A percentile compares a stretch with the other conserved stretches of the same genome.
phyloP scores from a whole-genome alignment of 192 early-diverging fungal species.

The Coemansia sp. region DNA sequence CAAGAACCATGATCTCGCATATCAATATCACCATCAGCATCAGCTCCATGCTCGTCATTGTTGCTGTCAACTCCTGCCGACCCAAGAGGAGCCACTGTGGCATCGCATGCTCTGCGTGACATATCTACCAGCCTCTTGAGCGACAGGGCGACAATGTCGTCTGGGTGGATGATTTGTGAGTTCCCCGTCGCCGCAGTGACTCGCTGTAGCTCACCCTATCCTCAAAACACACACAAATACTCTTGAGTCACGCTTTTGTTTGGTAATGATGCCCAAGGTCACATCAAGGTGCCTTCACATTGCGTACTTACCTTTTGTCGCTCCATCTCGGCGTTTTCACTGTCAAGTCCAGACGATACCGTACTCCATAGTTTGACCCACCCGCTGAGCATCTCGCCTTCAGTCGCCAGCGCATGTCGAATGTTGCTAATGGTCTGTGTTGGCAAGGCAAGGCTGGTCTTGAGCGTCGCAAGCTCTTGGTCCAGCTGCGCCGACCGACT shows the following conservation, averaged over 20 bases:
- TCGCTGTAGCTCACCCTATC: constrained; percentile 18
- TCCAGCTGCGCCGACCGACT: constrained; percentile 2
- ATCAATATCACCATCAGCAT: constrained; percentile 5
- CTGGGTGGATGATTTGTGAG: constrained; percentile 26
- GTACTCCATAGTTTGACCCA: constrained; percentile 32
- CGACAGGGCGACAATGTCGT: constrained; percentile 39
- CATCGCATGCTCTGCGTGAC: constrained; percentile 9
- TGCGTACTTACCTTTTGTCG: constrained; percentile 23
- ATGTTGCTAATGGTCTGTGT: constrained; percentile 5
- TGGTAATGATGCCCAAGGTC: not conserved
- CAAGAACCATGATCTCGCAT: constrained; percentile 11
- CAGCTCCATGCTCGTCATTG: not conserved
- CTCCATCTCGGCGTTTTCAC: constrained; percentile 17
- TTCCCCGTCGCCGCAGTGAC: not conserved
- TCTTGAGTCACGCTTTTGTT: not conserved
- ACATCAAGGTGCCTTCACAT: not conserved
- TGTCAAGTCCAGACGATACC: constrained; percentile 18
- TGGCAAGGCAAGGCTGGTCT: not conserved
- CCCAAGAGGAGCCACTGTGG: not conserved
- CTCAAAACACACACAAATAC: not conserved
- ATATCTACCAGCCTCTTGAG: constrained; percentile 32
- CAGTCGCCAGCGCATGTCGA: constrained; percentile 14
- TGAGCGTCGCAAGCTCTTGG: constrained; percentile 8
- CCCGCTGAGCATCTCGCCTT: constrained; percentile 24
- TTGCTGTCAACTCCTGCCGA: not conserved